Conservation (phyloP, 495 filamentous ascomycete genomes). For the Penicillium flavigenum region DNA sequence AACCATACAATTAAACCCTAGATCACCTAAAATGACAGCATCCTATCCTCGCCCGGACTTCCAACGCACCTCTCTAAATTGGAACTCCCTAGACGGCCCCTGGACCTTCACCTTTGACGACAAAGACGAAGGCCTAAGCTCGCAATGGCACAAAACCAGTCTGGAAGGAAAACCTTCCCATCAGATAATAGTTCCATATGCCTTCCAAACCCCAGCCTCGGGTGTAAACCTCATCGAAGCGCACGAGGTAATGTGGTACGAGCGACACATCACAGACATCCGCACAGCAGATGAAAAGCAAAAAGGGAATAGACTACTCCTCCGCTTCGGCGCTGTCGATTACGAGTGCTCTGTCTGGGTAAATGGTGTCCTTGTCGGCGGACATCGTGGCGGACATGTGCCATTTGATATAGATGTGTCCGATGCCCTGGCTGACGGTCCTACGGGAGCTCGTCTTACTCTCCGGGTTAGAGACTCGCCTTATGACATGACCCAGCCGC, state of each 20-base stretch:
- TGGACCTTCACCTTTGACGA: slow-evolving; percentile 62
- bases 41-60: slow-evolving; percentile 55
- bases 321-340: slow-evolving; percentile 42
- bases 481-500: slow-evolving; percentile 37
- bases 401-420: slow-evolving; percentile 40
- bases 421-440: slow-evolving; percentile 17
- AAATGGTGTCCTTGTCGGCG: slow-evolving; percentile 25
- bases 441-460: slow-evolving; percentile 20
- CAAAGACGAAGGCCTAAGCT: slow-evolving; percentile 44
- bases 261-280: slow-evolving; percentile 48
- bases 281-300: slow-evolving; percentile 30
- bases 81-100: slow-evolving; percentile 53
- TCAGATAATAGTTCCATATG: slow-evolving; percentile 56
- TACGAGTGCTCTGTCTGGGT: slow-evolving; percentile 40
- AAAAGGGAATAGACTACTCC: slow-evolving; percentile 21
- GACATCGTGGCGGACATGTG: slow-evolving; percentile 39
- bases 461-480: slow-evolving; percentile 37
- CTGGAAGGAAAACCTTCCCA: slow-evolving; percentile 15
- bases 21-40: slow-evolving; percentile 36
- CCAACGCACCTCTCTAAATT: slow-evolving; percentile 47
- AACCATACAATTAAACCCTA: neutral
- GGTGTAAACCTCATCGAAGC: slow-evolving; percentile 53
- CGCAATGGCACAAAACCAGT: slow-evolving; percentile 34
- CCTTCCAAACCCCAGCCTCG: slow-evolving; percentile 57
- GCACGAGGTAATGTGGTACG: slow-evolving; percentile 63